These are phyloP conservation scores for Naematelia encephala DNA, from an alignment of 768 basidiomycete genomes.

Conservation along the genomic window DNA sequence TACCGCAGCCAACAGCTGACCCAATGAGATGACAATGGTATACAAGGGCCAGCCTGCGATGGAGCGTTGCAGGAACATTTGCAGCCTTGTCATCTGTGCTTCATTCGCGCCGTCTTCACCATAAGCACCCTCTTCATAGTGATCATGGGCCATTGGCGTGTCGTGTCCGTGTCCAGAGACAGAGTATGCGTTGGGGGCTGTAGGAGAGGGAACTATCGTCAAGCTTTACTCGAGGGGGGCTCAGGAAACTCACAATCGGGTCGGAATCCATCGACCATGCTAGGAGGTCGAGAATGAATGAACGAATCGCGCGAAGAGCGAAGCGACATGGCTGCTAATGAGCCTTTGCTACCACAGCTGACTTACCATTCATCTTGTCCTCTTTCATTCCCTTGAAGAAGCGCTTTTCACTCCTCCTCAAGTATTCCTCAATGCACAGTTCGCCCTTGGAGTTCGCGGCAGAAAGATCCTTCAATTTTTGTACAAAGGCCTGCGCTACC, in stretches of 20 bases:
- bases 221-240: neutral
- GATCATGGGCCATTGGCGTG: slow-evolving; percentile 18
- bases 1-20: slow-evolving; percentile 59
- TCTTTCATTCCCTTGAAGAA: slow-evolving; percentile 88
- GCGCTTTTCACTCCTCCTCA: slow-evolving; percentile 85
- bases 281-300: slow-evolving; percentile 42
- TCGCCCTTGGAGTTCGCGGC: slow-evolving; percentile 87
- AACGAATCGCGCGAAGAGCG: slow-evolving; percentile 49
- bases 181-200: slow-evolving; percentile 44
- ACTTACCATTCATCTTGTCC: slow-evolving; percentile 72
- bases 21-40: slow-evolving; percentile 78
- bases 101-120: slow-evolving; percentile 54
- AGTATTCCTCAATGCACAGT: slow-evolving; percentile 84
- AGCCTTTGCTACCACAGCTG: neutral
- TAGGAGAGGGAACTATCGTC: slow-evolving; percentile 18
- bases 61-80: slow-evolving; percentile 77
- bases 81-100: slow-evolving; percentile 73
- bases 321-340: slow-evolving; percentile 32
- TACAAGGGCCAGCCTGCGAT: slow-evolving; percentile 86
- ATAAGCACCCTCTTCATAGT: slow-evolving; percentile 54
- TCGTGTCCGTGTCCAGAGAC: slow-evolving; percentile 43
- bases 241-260: slow-evolving; percentile 63
- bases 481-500: slow-evolving; percentile 82
- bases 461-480: slow-evolving; percentile 71
- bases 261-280: slow-evolving; percentile 54